A percentile compares a stretch with the other conserved stretches of the same genome.
These are phyloP conservation scores for Fusarium luffae DNA, from an alignment of 2,329 filamentous ascomycete species.

Conservation along the genomic window DNA sequence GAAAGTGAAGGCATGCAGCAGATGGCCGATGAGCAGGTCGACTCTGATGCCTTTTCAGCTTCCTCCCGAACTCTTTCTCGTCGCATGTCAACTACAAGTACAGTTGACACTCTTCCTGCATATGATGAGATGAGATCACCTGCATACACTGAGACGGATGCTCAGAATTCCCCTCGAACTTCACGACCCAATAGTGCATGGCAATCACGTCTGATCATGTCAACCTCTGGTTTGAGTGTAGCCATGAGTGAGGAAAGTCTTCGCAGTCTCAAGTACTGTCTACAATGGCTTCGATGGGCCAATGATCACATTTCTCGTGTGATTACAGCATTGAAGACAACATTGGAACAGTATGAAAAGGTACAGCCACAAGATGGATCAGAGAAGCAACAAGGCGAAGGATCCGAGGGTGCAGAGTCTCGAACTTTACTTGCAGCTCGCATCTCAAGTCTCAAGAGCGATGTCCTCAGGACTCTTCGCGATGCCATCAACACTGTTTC, in stretches of 20 bases:
- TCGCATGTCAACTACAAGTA: conserved; percentile 72
- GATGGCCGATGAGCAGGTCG: conserved; percentile 38
- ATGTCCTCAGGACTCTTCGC: conserved; percentile 82
- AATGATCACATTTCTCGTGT: conserved; percentile 83
- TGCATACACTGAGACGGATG: conserved; percentile 73
- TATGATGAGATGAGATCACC: conserved; percentile 84
- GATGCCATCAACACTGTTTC: conserved; percentile 86
- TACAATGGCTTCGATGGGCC: conserved; percentile 82
- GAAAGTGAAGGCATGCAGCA: conserved; percentile 46
- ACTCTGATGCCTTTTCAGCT: conserved; percentile 43
- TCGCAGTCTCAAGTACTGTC: conserved; percentile 83
- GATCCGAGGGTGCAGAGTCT: conserved; percentile 30
- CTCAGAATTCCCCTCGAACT: conserved; percentile 46
- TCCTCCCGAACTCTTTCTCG: conserved; percentile 54
- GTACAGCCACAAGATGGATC: conserved; percentile 23
- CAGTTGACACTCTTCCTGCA: conserved; percentile 80
- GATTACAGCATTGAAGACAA: conserved; percentile 77
- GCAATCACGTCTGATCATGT: conserved; percentile 87
- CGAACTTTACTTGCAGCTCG: conserved; percentile 64
- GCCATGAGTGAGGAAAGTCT: conserved; percentile 92
- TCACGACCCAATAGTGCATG: conserved; percentile 61
- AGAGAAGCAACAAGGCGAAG: conserved; percentile 19
- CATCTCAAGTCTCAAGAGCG: conserved; percentile 74
- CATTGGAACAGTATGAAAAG: conserved; percentile 83
- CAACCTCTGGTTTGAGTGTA: conserved; percentile 88